phyloP scores from a whole-genome alignment of 2,329 filamentous ascomycete genomes.

The Xylariaceae sp. region DNA sequence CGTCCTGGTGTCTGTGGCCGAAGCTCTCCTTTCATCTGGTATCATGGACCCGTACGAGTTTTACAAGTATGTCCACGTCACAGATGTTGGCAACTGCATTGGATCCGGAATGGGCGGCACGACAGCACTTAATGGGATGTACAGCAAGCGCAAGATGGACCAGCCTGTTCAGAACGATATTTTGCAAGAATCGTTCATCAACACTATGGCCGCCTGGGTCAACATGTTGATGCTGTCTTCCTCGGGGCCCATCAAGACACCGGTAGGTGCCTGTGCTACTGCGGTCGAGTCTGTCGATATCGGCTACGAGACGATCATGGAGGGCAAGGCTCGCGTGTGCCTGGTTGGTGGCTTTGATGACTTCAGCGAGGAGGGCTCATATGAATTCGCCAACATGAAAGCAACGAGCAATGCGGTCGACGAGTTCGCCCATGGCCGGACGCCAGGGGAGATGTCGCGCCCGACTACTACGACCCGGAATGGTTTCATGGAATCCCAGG shows the following conservation, averaged over 20 bases:
- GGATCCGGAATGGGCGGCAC: conserved; percentile 98
- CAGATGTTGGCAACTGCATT: conserved; percentile 95
- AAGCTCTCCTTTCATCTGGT: conserved; percentile 84
- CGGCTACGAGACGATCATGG: conserved; percentile 95
- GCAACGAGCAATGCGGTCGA: conserved; percentile 97
- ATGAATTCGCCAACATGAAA: conserved; percentile 99
- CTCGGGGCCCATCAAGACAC: conserved; percentile 96
- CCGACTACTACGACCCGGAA: conserved; percentile 94
- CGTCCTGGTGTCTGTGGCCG: conserved; percentile 87
- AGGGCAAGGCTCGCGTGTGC: conserved; percentile 95
- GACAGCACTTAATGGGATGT: conserved; percentile 89
- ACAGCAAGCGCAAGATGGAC: conserved; percentile 94
- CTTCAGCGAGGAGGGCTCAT: conserved; percentile 97
- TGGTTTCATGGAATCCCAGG: conserved; percentile 99
- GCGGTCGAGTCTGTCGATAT: conserved; percentile 96
- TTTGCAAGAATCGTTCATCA: conserved; percentile 98
- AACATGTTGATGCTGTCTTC: conserved; percentile 98
- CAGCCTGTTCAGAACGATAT: conserved; percentile 98
- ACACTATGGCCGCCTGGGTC: conserved; percentile 99
- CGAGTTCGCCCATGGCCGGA: conserved; percentile 90
- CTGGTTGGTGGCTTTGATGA: conserved; percentile 98
- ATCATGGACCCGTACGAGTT: conserved; percentile 99
- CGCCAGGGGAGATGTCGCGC: conserved; percentile 94
- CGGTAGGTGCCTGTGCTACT: conserved; percentile 93
- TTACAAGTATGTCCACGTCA: conserved; percentile 98